Evolutionary conservation across 129 eudicot species (phyloP), one percentile per base, ranked within the genome.

Genomic region (Centella asiatica): DNA sequence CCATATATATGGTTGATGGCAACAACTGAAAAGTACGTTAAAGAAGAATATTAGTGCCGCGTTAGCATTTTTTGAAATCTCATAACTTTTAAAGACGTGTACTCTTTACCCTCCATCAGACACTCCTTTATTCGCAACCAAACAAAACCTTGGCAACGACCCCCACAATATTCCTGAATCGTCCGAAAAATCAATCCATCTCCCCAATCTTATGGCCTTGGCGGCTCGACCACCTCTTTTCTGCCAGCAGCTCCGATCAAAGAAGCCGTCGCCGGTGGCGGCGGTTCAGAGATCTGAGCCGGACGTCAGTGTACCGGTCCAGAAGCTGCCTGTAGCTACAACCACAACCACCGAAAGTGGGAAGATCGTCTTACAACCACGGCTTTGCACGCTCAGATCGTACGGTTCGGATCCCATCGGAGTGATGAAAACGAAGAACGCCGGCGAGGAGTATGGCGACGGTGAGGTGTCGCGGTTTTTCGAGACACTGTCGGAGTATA

Each of bases 371-470:
- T 65, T 84, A 70, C 99, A 92, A 71, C 99, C 99, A 0, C 60
- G 99, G 70, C 74, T 92, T 18, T 81, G 90, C 68, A 92, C 90
- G 17, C 90, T 92, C 19, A 71, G 98, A 60, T 79, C 96, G 36
- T 92, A 81, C 39, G 94, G 79, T 6, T 80, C 84, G 0, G 88
- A 87, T 66, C 82, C 73, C 12, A 69, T 42, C 5, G 95, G 82
- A 25, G 77, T 77, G 60, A 76, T 87, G 37, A 82, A 52, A 62
- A 65, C 54, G 65, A 74, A 60, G 32, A 26, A 26, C 22, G 67
- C 59, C 9, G 59, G 14, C 18, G 77, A 22, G 12, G 78, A 34
- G 17, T 70, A 57, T 0, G 83, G 55, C 34, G 82, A 31, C 10
- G 44, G 57, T 29, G 79, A 74, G 6, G 79, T 92, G 56, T 81